phyloP scores from a whole-genome alignment of 139 green algal genomes.

The Zygnema circumcarinatum region DNA sequence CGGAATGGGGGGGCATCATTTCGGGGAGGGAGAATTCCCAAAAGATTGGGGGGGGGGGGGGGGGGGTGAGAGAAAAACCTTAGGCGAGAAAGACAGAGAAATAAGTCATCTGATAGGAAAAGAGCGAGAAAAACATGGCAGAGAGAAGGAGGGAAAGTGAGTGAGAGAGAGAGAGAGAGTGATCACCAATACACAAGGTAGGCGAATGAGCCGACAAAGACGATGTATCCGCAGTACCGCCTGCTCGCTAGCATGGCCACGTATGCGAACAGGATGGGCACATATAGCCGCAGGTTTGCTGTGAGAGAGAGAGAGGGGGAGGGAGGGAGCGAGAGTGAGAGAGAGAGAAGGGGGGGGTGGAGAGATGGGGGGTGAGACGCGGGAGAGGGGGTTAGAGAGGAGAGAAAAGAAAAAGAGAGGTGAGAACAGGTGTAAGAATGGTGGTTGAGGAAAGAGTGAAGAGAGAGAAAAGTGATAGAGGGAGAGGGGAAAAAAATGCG shows the following conservation, averaged over 20 bases:
- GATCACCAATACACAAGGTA: constrained; percentile 55
- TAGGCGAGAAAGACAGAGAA: constrained; percentile 11
- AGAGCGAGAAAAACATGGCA: not conserved
- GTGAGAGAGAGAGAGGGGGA: too few relatives aligned
- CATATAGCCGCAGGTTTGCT: constrained; percentile 11
- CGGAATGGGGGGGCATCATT: not conserved
- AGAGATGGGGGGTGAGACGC: too few relatives aligned
- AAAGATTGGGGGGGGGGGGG: not conserved
- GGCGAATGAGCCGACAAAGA: constrained; percentile 45
- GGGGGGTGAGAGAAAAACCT: not conserved
- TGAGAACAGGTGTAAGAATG: too few relatives aligned
- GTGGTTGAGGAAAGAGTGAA: too few relatives aligned
- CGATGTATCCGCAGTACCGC: constrained; percentile 10
- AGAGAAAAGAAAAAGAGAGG: too few relatives aligned
- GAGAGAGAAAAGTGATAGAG: too few relatives aligned
- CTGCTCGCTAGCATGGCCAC: constrained; percentile 27
- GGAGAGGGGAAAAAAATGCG: too few relatives aligned
- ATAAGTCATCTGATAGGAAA: not conserved
- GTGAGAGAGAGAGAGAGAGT: too few relatives aligned
- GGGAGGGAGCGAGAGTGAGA: too few relatives aligned
- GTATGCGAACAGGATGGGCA: constrained; percentile 49
- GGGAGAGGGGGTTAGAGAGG: too few relatives aligned
- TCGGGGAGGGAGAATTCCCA: not conserved
- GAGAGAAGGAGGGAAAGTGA: too few relatives aligned
- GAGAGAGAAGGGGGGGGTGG: too few relatives aligned